phyloP scores from a whole-genome alignment of 1,284 basidiomycete genomes.

The Puccinia triticina region DNA sequence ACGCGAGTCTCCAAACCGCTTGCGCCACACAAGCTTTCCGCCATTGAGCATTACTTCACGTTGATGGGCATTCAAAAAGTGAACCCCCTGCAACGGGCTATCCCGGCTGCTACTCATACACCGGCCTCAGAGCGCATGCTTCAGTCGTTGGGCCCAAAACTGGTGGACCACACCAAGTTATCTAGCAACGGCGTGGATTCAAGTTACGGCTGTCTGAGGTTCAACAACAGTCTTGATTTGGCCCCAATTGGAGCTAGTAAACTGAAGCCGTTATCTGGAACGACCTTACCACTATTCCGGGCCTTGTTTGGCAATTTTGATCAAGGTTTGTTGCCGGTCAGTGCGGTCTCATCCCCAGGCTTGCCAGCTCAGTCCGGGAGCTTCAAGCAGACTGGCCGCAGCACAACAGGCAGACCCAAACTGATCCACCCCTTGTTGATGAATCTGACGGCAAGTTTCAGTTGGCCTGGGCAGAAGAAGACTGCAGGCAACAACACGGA shows the following conservation, averaged over 20 bases:
- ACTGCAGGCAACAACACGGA: not conserved
- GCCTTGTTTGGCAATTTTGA: constrained; percentile 37
- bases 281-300: constrained; percentile 36
- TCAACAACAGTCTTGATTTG: constrained; percentile 27
- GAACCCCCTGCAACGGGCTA: constrained; percentile 29
- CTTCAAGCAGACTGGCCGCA: not conserved
- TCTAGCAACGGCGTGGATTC: not conserved
- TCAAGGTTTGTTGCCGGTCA: not conserved
- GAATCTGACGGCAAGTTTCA: constrained; percentile 25
- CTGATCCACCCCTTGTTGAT: constrained; percentile 35
- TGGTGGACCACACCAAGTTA: not conserved
- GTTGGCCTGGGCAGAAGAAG: not conserved
- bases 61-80: constrained; percentile 36
- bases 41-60: not conserved
- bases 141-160: not conserved
- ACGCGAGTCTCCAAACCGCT: constrained; percentile 42
- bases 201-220: not conserved
- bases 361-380: not conserved
- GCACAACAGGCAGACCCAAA: not conserved
- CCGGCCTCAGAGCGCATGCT: not conserved
- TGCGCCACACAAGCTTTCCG: constrained; percentile 28
- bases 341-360: not conserved
- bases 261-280: constrained; percentile 5
- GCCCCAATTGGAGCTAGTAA: constrained; percentile 21
- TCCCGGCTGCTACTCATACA: not conserved